Base-by-base conservation (phyloP, 2,329 filamentous ascomycete genomes). In the Cercospora janseana region DNA sequence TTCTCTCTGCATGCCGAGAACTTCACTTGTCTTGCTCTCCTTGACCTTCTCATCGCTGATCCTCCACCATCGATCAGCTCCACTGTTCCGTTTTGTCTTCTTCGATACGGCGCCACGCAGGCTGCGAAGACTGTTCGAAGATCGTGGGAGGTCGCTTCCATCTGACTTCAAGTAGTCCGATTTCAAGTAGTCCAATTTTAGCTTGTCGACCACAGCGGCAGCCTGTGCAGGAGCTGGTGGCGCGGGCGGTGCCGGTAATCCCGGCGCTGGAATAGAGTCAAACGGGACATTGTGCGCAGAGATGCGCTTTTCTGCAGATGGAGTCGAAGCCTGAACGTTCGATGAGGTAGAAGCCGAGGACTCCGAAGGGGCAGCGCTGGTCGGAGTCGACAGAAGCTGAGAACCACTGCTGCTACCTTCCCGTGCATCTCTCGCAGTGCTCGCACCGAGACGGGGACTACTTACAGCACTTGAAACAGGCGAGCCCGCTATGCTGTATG, bases 41-140 rank as follows among this genome's bases (percentile, higher is more conserved):
- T 92, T 93, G 63, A 97, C 82, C 70, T 94, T 95, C 59, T 98
- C 93, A 67, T 98, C 93, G 58, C 91, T 96, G 59, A 98, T 95
- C 27, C 93, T 83, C 93, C 93, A 98, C 93, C 93, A 98, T 31
- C 86, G 83, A 64, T 94, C 86, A 35, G 78, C 79, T 9, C 74
- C 70, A 13, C 35, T 24, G 63, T 81, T 83, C 59, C 78, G 80
- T 34, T 55, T 54, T 16, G 34, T n/a, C 13, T 72, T 42, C 43
- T 48, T 37, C 20, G 41, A 13, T 13, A 31, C 16, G 4, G 20
- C 51, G 31, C 42, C 34, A 18, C 31, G 42, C 3, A 49, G 10
- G 18, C 38, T 48, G 9, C 43, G 48, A 9, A 46, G 43, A 15
- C 29, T 48, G 27, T 32, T 47, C 27, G 10, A 47, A 28, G 18